Conservation (phyloP, 2,329 filamentous ascomycete genomes). For the Myotisia sp. region DNA sequence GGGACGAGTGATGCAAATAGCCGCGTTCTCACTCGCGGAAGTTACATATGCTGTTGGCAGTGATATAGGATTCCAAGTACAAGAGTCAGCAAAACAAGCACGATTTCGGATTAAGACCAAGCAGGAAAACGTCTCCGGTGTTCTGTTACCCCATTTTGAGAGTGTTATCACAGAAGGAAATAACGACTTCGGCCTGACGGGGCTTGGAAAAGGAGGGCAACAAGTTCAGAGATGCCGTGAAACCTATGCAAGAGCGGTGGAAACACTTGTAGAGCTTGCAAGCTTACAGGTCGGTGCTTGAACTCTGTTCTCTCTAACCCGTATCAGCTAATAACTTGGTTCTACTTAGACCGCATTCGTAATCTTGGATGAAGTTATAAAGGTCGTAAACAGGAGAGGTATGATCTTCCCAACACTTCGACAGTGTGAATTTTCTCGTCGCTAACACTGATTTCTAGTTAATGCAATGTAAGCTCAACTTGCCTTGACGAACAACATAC, state of each 20-base stretch:
- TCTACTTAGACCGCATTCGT: constrained; percentile 70
- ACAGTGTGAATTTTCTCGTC: not conserved
- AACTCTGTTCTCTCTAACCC: not conserved
- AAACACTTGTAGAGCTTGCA: constrained; percentile 86
- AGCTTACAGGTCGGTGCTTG: constrained; percentile 56
- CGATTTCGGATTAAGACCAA: constrained; percentile 87
- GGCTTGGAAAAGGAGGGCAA: constrained; percentile 89
- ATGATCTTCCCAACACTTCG: not conserved
- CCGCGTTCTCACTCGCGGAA: constrained; percentile 91
- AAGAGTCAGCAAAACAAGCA: constrained; percentile 85
- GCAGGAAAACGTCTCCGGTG: constrained; percentile 97
- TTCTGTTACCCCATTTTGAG: constrained; percentile 86
- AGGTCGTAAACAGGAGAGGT: constrained; percentile 94
- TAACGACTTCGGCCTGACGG: constrained; percentile 92
- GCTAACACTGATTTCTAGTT: constrained; percentile 38
- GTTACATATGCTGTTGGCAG: constrained; percentile 94
- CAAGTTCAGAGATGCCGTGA: constrained; percentile 91
- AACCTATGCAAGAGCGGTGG: constrained; percentile 89
- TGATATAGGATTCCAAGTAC: constrained; percentile 91
- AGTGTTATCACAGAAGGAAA: constrained; percentile 76
- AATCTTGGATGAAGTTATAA: constrained; percentile 96
- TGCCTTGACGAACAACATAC: not conserved
- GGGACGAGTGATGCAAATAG: constrained; percentile 98
- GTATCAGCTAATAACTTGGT: not conserved
- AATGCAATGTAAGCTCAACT: constrained; percentile 64